phyloP scores from a whole-genome alignment of 1,139 yeast genomes.

The Taphrina sp. region DNA sequence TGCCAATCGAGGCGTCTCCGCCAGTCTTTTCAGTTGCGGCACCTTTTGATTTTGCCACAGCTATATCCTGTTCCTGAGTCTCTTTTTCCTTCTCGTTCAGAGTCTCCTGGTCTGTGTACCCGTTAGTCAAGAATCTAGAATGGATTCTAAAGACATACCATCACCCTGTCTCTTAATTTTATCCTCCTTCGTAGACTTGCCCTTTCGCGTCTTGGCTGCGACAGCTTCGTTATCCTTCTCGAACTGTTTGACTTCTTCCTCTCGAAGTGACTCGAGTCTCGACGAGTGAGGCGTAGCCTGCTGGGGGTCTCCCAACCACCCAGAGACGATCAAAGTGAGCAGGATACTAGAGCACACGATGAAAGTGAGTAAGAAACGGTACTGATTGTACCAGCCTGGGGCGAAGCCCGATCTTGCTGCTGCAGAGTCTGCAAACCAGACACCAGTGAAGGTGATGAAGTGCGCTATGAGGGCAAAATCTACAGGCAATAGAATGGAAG shows the following conservation, averaged over 20 bases:
- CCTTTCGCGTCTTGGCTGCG: conserved; percentile 11
- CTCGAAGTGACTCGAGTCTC: conserved; percentile 11
- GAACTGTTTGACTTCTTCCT: conserved; percentile 25
- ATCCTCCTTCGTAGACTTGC: conserved; percentile 12
- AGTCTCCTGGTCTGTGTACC: conserved; percentile 10
- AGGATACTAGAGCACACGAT: conserved; percentile 32
- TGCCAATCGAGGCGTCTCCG: not conserved
- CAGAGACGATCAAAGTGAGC: conserved; percentile 27
- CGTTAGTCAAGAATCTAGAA: not conserved
- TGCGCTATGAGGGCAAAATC: conserved; percentile 30
- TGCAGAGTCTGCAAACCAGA: conserved; percentile 30
- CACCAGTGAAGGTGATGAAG: conserved; percentile 31
- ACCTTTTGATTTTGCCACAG: conserved; percentile 1
- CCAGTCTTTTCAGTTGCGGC: not conserved
- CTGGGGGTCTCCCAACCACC: conserved; percentile 33
- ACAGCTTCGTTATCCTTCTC: conserved; percentile 18
- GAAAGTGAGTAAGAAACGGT: conserved; percentile 31
- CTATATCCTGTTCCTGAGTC: conserved; percentile 14
- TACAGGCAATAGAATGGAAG: conserved; percentile 28
- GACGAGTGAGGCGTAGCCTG: conserved; percentile 26
- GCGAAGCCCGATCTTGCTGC: conserved; percentile 32
- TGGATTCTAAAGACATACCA: not conserved
- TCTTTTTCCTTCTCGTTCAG: conserved; percentile 19
- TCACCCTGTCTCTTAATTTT: conserved; percentile 30
- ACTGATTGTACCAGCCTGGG: conserved; percentile 32